Percentiles rank a stretch among this genome's conserved stretches.
Conservation (phyloP, 2,329 filamentous ascomycete species). For the Purpureocillium takamizusanense region DNA sequence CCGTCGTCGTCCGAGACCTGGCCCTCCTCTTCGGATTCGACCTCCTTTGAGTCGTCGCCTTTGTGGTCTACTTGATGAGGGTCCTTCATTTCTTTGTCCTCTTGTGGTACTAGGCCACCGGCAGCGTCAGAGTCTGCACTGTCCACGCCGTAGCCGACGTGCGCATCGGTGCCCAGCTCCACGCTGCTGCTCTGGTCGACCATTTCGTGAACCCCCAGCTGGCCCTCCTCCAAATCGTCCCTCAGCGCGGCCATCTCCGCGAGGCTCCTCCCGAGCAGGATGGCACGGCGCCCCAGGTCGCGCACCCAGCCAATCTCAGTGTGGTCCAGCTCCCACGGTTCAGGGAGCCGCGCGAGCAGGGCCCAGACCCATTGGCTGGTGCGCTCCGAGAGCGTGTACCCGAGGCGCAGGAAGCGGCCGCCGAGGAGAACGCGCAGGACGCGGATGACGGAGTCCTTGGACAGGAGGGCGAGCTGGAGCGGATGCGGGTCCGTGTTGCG, state of each 20-base stretch:
- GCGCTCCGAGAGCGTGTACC: conserved; percentile 50
- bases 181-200: conserved; percentile 33
- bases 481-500: conserved; percentile 46
- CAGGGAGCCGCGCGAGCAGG: conserved; percentile 65
- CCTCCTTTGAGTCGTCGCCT: conserved; percentile 1
- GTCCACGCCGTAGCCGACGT: conserved; percentile 9
- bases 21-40: conserved; percentile 13
- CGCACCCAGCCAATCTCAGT: conserved; percentile 68
- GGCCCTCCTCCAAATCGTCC: conserved; percentile 31
- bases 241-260: conserved; percentile 41
- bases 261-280: conserved; percentile 46
- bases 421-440: conserved; percentile 59
- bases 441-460: conserved; percentile 55
- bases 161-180: conserved; percentile 15
- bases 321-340: conserved; percentile 65
- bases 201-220: conserved; percentile 32
- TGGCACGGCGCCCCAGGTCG: conserved; percentile 71
- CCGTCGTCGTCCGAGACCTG: conserved; percentile 14
- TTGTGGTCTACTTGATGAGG: conserved; percentile 1
- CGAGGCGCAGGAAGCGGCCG: conserved; percentile 53
- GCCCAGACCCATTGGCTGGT: conserved; percentile 83
- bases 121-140: not conserved
- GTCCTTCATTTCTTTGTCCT: too few relatives aligned
- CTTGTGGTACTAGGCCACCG: not conserved
- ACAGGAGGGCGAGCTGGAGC: conserved; percentile 53